Evolutionary conservation across 306 rosid species (phyloP), one percentile per base, ranked within the genome.

Genomic region (Casuarina glauca): DNA sequence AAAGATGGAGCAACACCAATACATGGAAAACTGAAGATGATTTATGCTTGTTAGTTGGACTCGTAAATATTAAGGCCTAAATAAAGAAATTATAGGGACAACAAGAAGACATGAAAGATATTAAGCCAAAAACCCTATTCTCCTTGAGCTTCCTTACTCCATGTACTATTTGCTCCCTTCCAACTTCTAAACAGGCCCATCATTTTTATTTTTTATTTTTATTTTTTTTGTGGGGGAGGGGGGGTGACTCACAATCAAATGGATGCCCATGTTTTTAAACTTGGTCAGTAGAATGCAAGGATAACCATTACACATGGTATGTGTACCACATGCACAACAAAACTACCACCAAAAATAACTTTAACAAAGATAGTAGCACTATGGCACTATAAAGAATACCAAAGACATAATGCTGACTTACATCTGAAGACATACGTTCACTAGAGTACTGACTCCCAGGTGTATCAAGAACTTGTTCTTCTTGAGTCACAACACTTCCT

Each of bases 401-500:
- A 20, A 68, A 72, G 66, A 70, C 13, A 70, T 48, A 57, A 36
- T 62, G 53, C 17, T 38, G 48, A 78, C 94, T 87, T 81, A 93
- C 97, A 83, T 87, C 87, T 79, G 83, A 76, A 66, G 43, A 76
- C 17, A 2, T 19, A 69, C 42, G 78, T 76, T 82, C 92, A 77
- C 83, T 77, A 42, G 86, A 87, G 57, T 17, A 16, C 53, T 41
- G 79, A 61, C 71, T 44, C 78, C 78, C 73, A 38, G 53, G 53
- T 45, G 82, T 76, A 82, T 82, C 63, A 63, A 63, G 80, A 82
- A 50, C 57, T 66, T 55, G 85, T 73, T 88, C 90, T 72, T 87
- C 97, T 63, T 77, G 71, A 35, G 89, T 84, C 73, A 83, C 66
- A 19, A 80, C 74, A 84, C 88, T 89, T 83, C 84, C 98, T 90